Conservation (phyloP, 83 land plant species). For the Isoetes engelmannii region DNA sequence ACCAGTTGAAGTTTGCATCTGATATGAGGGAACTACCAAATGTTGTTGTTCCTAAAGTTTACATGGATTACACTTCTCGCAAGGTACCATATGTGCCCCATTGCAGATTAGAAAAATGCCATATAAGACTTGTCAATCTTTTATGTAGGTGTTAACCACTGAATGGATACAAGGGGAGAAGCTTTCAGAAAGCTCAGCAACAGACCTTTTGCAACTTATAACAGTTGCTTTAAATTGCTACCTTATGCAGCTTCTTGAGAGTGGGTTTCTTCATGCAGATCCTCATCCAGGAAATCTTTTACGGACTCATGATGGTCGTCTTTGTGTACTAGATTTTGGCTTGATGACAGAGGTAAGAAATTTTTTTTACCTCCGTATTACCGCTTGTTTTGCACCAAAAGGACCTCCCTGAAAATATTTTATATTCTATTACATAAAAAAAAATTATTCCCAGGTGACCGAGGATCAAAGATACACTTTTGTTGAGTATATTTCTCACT, state of each 20-base stretch:
- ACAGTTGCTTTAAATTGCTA: constrained; percentile 48
- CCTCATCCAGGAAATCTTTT: constrained; percentile 55
- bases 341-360: constrained; percentile 43
- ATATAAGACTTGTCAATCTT: background rate
- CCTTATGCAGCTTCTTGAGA: constrained; percentile 43
- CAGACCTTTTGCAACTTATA: constrained; percentile 35
- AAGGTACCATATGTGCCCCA: constrained; percentile 29
- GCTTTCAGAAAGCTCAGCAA: constrained; percentile 43
- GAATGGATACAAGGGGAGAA: constrained; percentile 51
- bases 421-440: background rate
- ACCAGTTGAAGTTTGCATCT: constrained; percentile 31
- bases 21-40: constrained; percentile 37
- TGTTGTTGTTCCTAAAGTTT: constrained; percentile 39
- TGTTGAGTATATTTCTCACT: constrained; percentile 42
- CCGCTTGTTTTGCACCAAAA: too few relatives aligned
- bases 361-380: background rate
- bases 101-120: background rate
- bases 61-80: constrained; percentile 35
- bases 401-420: too few relatives aligned
- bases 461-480: constrained; percentile 43
- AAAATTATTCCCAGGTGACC: constrained; percentile 39
- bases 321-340: constrained; percentile 49
- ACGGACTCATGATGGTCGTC: constrained; percentile 42
- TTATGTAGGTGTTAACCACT: constrained; percentile 37
- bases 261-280: constrained; percentile 56